phyloP scores from a whole-genome alignment of 208 protist genomes.

The Tritrichomonas foetus region DNA sequence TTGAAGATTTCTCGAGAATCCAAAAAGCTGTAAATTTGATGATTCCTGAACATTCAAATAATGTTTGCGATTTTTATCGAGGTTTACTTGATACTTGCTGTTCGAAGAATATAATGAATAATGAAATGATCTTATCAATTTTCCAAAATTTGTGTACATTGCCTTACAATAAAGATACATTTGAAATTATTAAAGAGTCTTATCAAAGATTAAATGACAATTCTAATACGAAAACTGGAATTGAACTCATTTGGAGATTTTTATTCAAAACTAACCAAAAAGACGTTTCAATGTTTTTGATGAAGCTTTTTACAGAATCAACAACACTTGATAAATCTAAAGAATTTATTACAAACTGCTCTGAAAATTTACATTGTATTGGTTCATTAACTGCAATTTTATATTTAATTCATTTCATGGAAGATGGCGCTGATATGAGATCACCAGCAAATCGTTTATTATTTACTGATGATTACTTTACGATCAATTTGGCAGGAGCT shows the following conservation, averaged over 20 bases:
- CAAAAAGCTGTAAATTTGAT: neutral
- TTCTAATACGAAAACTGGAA: neutral
- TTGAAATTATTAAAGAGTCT: neutral
- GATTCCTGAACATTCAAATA: neutral
- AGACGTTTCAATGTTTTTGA: neutral
- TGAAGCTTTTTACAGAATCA: neutral
- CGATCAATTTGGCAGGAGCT: neutral
- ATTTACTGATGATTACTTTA: neutral
- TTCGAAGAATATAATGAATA: neutral
- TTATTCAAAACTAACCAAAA: neutral
- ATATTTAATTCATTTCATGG: neutral
- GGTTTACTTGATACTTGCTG: neutral
- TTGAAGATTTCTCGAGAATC: neutral
- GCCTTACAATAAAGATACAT: neutral
- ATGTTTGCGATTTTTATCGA: neutral
- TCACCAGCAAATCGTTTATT: neutral
- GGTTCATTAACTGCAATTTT: neutral
- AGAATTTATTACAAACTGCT: neutral
- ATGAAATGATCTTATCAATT: neutral
- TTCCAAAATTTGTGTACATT: neutral
- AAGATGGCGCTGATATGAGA: neutral
- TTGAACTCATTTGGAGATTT: neutral
- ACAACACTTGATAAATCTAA: neutral
- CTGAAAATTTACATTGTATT: neutral
- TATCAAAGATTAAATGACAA: neutral